These are phyloP conservation scores for Yarrowia hollandica DNA, from an alignment of 805 yeast species.

Conservation along the genomic window DNA sequence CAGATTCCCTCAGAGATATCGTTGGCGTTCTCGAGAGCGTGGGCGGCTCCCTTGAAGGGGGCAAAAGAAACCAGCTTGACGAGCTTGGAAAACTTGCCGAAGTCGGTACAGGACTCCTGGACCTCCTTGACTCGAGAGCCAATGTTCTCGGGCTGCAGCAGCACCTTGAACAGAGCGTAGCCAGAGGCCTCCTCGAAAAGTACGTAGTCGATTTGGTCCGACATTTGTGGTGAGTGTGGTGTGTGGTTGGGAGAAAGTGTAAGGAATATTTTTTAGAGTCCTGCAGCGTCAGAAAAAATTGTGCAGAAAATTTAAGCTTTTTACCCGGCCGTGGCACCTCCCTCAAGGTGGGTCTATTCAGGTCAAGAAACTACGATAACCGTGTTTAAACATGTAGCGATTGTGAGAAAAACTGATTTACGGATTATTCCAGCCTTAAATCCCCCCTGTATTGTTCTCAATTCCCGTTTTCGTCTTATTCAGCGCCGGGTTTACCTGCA, in stretches of 20 bases:
- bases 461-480: no score
- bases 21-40: slow-evolving; percentile 97
- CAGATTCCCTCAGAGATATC: slow-evolving; percentile 97
- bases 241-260: slow-evolving; percentile 12
- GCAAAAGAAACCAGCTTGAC: slow-evolving; percentile 93
- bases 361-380: no score
- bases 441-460: no score
- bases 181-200: slow-evolving; percentile 99
- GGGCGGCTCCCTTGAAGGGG: slow-evolving; percentile 99
- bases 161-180: slow-evolving; percentile 92
- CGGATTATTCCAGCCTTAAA: no score
- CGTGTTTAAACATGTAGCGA: no score
- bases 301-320: not conserved
- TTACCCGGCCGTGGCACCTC: slow-evolving; percentile 10
- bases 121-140: slow-evolving; percentile 92
- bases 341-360: no score
- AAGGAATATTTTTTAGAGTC: slow-evolving; percentile 22
- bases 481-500: no score
- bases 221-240: slow-evolving; percentile 4
- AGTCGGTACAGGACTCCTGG: slow-evolving; percentile 83
- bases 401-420: no score
- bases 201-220: slow-evolving; percentile 64
- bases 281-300: slow-evolving; percentile 11
- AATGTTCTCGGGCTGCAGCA: slow-evolving; percentile 89
- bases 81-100: slow-evolving; percentile 84